Base-by-base conservation (phyloP, 768 basidiomycete species). In the Mycena leptocephala region DNA sequence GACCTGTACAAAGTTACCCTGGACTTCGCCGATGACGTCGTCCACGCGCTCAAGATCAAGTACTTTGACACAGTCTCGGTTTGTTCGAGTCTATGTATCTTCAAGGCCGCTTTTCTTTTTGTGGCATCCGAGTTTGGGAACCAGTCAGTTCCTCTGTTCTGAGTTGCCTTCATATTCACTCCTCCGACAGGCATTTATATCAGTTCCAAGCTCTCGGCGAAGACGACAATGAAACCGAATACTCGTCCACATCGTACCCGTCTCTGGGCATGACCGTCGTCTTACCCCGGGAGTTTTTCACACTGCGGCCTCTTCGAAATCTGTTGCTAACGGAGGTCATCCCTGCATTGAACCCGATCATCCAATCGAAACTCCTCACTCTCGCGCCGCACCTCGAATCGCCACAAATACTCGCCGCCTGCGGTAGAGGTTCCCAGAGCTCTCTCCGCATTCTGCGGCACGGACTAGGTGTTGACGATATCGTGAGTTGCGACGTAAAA, bases 11-110 rank as follows among this genome's bases (percentile, higher is more conserved):
- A 99, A 82, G 96, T 99, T 65, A 99, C 96, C 2, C 97, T 99
- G 79, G 97, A 99, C 74, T 96, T 98, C 79, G 94, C 97, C 82
- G 97, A 97, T 65, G 97, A 99, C 82, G 95, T 97, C 84, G 98
- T 99, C 59, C 92, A 88, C 78, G 86, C 96, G 7, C 80, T 99
- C 62, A 97, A 94, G 88, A 97, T 99, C 91, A 98, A 99, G 87
- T 99, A 98, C 87, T 99, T 99, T 85, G 98, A 99, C 83, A 99
- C 97, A 58, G 95, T 99, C 8, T 96, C 98, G 79, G 94, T 96
- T 76, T 96, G 97, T 26, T 91, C 93, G 32, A 95, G 94, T 84
- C 89, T 99, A 41, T 98, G 96, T 87, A 99, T 99, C 86, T 91
- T 99, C 79, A 99, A 99, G 86, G 95, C 96, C 65, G 98, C 98